Evolutionary conservation across 2,329 filamentous ascomycete genomes (phyloP).

Genomic region (Diplocarpon rosae): DNA sequence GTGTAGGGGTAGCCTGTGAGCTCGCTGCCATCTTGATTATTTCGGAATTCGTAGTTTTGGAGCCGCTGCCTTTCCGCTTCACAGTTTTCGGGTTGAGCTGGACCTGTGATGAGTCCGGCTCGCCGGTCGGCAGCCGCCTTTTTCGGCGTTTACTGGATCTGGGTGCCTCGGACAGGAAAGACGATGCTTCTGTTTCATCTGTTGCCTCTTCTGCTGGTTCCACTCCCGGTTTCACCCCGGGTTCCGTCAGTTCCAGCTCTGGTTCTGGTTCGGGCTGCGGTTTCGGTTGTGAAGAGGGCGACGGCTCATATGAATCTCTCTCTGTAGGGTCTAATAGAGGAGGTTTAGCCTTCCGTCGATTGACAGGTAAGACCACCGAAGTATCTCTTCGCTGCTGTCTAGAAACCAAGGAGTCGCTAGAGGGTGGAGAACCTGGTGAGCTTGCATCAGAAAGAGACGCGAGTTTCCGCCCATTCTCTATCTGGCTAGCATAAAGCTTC

Average conservation of each 20-base stretch:
- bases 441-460: background rate
- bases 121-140: constrained; percentile 13
- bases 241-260: background rate
- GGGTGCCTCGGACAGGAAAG: constrained; percentile 1
- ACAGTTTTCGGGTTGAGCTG: background rate
- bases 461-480: background rate
- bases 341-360: background rate
- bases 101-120: constrained; percentile 7
- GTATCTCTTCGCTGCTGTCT: constrained; percentile 8
- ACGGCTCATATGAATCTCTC: background rate
- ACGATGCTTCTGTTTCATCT: background rate
- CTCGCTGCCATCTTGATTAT: background rate
- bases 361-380: constrained; percentile 8
- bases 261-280: background rate
- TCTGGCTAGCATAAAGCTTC: background rate
- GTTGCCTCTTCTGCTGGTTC: background rate
- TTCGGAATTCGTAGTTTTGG: constrained; percentile 1
- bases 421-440: background rate
- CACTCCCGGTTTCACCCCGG: background rate
- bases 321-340: background rate
- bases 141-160: constrained; percentile 12
- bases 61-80: background rate
- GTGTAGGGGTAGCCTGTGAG: background rate
- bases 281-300: constrained; percentile 1
- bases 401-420: background rate